Evolutionary conservation across 768 basidiomycete species (phyloP), one percentile per base, ranked within the genome.

Genomic region (Lactarius hengduanensis): DNA sequence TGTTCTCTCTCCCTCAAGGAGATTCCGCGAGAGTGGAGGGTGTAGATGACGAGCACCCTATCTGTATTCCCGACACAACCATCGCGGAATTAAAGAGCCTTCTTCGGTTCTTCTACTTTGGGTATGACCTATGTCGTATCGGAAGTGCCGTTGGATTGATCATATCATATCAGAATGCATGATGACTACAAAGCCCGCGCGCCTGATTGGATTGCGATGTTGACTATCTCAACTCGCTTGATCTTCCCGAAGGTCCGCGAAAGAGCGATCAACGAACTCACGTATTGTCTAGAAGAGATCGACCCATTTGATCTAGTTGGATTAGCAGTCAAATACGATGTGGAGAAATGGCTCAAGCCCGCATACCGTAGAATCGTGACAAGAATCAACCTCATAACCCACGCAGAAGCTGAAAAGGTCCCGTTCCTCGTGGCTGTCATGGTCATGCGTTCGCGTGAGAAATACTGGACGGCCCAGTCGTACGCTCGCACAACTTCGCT

Each of bases 271-370:
- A 54, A 59, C 28, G 68, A 70, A 50, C 55, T 70, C 18, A 69
- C 70, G 1, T 16, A 18, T 15, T 30, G 20, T 16, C 20, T 62
- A 45, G 26, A 61, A 3, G 30, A 41, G 22, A 28, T 66, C 3
- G 66, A 74, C 0, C 61, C 68, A 18, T 62, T 71, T 38, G 67
- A 67, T 11, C 66, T 70, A 40, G 45, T 75, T 30, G 38, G 56
- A 2, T 55, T 72, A 20, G 68, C 73, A 15, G 54, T 62, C 6
- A 66, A 66, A 43, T 71, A 63, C 60, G 66, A 64, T n/a, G 70
- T 71, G 4, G 26, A 50, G 20, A 59, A 72, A 20, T 73, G 73
- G 73, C 59, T 72, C 45, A 57, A 69, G 26, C 71, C 68, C 4
- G 67, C 71, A 0, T 62, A 70, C 57, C 15, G 38, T 2, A 59